These are phyloP conservation scores for Candida manassasensis DNA, from an alignment of 805 yeast genomes.

Conservation along the genomic window DNA sequence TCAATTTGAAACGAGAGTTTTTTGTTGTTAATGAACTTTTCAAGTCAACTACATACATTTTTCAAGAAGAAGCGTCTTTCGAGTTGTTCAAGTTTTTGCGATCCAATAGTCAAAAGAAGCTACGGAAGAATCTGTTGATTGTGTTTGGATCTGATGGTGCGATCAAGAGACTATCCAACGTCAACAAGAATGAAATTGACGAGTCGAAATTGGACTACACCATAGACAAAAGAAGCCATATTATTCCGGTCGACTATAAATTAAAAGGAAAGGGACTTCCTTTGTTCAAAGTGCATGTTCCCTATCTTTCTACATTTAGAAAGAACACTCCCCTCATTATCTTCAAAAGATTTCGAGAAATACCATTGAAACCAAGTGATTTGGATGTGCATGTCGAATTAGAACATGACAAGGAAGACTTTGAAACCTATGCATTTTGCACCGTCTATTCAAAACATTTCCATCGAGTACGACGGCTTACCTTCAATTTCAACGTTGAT, in stretches of 20 bases:
- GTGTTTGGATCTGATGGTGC: conserved; percentile 18
- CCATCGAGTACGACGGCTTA: conserved; percentile 23
- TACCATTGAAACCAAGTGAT: conserved; percentile 19
- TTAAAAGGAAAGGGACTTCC: conserved; percentile 34
- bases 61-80: conserved; percentile 27
- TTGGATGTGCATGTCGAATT: not conserved
- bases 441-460: conserved; percentile 25
- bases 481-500: conserved; percentile 23
- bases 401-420: conserved; percentile 19
- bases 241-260: conserved; percentile 29
- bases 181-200: conserved; percentile 6
- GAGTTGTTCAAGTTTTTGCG: conserved; percentile 24
- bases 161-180: conserved; percentile 12
- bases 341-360: conserved; percentile 28
- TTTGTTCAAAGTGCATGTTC: conserved; percentile 29
- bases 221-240: conserved; percentile 27
- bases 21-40: conserved; percentile 32
- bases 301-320: conserved; percentile 33
- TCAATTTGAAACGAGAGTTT: conserved; percentile 23
- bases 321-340: conserved; percentile 31
- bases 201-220: conserved; percentile 5
- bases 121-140: conserved; percentile 17
- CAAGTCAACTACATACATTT: conserved; percentile 24
- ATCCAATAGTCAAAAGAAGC: conserved; percentile 14
- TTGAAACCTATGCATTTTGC: conserved; percentile 32